Percentiles rank a stretch among this genome's conserved stretches.
phyloP scores from a whole-genome alignment of 2,329 filamentous ascomycete genomes.

The Periglandula ipomoeae region DNA sequence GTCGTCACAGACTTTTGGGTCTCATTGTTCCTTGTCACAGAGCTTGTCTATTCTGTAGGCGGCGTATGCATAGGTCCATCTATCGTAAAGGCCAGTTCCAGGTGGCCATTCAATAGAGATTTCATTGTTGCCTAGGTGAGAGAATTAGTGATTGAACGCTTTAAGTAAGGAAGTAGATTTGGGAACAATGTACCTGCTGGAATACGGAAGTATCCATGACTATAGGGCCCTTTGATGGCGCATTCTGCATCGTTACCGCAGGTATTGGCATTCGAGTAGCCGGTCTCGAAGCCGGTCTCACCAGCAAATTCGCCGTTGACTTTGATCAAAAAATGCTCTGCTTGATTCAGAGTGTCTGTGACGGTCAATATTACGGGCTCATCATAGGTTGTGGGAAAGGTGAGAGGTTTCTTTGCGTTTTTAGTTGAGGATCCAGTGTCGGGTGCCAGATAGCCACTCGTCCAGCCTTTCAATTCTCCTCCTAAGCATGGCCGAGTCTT shows the following conservation, averaged over 20 bases:
- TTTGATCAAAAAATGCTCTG: neutral
- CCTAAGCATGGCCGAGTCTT: neutral
- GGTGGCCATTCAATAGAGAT: neutral
- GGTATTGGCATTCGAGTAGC: neutral
- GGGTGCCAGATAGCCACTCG: neutral
- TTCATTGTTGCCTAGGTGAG: neutral
- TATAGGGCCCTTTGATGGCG: neutral
- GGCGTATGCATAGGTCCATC: neutral
- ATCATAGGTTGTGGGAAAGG: neutral
- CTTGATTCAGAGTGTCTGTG: neutral
- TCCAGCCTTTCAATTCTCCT: neutral
- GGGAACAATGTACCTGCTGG: neutral
- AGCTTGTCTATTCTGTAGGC: neutral
- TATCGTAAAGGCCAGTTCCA: neutral
- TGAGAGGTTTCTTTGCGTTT: neutral
- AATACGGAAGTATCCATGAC: neutral
- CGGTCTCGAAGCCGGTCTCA: neutral
- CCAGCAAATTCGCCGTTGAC: neutral
- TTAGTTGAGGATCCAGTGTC: neutral
- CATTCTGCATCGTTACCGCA: neutral
- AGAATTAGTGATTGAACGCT: neutral
- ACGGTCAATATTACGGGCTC: neutral
- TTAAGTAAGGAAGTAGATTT: neutral
- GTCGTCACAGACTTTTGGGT: neutral
- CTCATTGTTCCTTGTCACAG: neutral